phyloP scores from a whole-genome alignment of 1,284 basidiomycete genomes.

The Erythrobasidium hasegawianum region DNA sequence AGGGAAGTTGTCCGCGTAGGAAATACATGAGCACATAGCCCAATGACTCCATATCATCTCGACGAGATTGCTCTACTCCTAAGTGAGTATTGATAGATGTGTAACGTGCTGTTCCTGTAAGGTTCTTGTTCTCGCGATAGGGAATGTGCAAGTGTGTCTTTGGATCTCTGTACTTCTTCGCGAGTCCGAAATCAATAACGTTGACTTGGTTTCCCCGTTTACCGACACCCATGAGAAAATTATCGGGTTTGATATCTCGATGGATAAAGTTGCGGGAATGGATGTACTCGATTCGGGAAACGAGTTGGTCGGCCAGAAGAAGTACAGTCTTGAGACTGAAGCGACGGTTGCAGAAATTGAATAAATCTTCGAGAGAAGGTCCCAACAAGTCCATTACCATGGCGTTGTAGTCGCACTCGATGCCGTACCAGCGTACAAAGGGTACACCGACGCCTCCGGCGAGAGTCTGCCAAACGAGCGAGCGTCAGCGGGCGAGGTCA shows the following conservation, averaged over 20 bases:
- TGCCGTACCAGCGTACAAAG: conserved; percentile 97
- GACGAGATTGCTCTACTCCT: conserved; percentile 93
- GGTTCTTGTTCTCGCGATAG: conserved; percentile 99
- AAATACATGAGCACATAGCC: conserved; percentile 99
- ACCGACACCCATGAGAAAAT: conserved; percentile 99
- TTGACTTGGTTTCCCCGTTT: conserved; percentile 99
- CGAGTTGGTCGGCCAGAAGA: conserved; percentile 93
- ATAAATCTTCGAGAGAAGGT: conserved; percentile 94
- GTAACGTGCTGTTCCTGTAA: conserved; percentile 97
- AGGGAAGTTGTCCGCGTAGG: conserved; percentile 89
- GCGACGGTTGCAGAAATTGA: conserved; percentile 99
- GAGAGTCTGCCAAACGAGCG: conserved; percentile 65
- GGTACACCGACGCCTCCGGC: conserved; percentile 98
- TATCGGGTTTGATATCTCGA: conserved; percentile 99
- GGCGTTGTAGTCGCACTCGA: conserved; percentile 98
- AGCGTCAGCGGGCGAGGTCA: conserved; percentile 17
- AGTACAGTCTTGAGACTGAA: conserved; percentile 97
- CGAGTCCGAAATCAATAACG: conserved; percentile 98
- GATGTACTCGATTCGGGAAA: conserved; percentile 98
- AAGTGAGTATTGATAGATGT: conserved; percentile 99
- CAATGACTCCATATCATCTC: conserved; percentile 92
- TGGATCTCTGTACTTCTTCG: conserved; percentile 99
- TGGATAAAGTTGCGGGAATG: conserved; percentile 99
- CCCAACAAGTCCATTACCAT: conserved; percentile 99
- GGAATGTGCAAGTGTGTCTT: conserved; percentile 99